These are phyloP conservation scores for Prorocentrum cordatum DNA, from an alignment of 169 alveolate species.

Conservation along the genomic window DNA sequence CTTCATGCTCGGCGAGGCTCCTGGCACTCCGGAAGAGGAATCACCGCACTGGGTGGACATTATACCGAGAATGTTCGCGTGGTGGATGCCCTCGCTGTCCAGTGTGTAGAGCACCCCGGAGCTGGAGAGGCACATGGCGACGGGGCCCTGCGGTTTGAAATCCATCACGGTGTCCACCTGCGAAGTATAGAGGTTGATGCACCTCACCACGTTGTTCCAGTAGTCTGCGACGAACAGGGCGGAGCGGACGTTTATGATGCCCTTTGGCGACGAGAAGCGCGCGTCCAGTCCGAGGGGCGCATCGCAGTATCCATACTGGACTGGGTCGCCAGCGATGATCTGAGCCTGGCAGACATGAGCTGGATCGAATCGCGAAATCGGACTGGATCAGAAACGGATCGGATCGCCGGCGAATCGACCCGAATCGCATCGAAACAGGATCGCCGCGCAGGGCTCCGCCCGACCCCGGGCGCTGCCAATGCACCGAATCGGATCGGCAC, in stretches of 20 bases:
- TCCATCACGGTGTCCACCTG: background rate
- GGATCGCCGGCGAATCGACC: too few species aligned
- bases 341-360: too few species aligned
- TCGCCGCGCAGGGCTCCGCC: too few species aligned
- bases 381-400: too few species aligned
- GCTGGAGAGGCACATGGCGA: background rate
- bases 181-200: background rate
- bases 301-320: background rate
- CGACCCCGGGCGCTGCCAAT: too few species aligned
- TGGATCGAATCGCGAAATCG: too few species aligned
- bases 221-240: background rate
- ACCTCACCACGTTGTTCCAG: slow-evolving; percentile 1
- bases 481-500: too few species aligned
- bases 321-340: background rate
- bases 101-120: background rate
- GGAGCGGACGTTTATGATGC: background rate
- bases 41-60: background rate
- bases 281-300: background rate
- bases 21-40: too few species aligned
- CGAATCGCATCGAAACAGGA: too few species aligned
- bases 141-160: background rate
- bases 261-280: background rate
- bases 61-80: background rate
- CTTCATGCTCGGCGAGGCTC: too few species aligned
- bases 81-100: background rate